Base-by-base conservation (phyloP, 1,284 basidiomycete species). In the Tranzscheliella williamsii region DNA sequence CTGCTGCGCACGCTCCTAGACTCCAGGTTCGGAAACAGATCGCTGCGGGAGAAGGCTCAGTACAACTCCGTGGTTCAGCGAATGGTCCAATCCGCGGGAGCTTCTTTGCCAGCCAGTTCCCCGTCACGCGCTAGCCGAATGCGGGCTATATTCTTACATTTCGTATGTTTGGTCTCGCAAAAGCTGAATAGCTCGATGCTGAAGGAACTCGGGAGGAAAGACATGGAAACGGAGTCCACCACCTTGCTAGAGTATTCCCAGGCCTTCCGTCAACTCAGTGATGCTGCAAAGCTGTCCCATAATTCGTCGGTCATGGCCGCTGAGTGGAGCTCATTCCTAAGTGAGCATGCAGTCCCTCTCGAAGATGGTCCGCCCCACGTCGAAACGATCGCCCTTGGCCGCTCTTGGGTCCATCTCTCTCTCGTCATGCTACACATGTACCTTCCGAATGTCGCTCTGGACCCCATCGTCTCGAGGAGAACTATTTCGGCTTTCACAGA, bases 371-470 rank as follows among this genome's bases (percentile, higher is more conserved):
- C 24, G 3, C n/a, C n/a, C n/a, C n/a, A n/a, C n/a, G n/a, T 15
- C 3, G 33, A 38, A 24, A 21, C 33, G 2, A 40, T 38, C 11
- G 7, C 39, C 20, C 43, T 81, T 62, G 88, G 86, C 5, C 74
- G 78, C 44, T 84, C 79, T 36, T 95, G 87, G 86, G 80, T 92
- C 32, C 83, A 82, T 0, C 73, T 90, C 22, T 84, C 86, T 36
- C 80, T 81, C 23, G 68, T 84, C 41, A 77, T 89, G 23, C 73
- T 90, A 15, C 81, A 85, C 2, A 81, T 94, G n/a, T 89, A 88
- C 73, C 82, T 97, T 37, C 92, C 95, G 0, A 85, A 90, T 71
- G 81, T 86, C 4, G 91, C 93, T 1, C 80, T 97, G 42, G 95
- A 98, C 76, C 94, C 94, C 8, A 85, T 87, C 13, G 85, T 86